Conservation (phyloP, 1,284 basidiomycete genomes). For the Trametes sp. region DNA sequence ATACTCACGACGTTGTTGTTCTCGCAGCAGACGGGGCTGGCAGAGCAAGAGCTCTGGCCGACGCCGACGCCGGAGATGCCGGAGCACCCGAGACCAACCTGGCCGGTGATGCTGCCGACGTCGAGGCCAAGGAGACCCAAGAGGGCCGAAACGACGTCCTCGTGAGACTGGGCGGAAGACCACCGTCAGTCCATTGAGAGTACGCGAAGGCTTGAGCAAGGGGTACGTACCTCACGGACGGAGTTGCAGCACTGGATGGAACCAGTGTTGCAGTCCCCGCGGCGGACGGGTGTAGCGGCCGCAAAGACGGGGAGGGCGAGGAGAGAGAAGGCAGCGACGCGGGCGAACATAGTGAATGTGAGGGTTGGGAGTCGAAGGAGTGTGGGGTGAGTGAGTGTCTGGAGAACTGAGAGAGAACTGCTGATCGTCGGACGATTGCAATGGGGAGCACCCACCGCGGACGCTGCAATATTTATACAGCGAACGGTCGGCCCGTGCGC, state of each 20-base stretch:
- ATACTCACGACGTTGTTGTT: conserved; percentile 44
- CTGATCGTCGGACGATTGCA: conserved; percentile 26
- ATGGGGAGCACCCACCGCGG: conserved; percentile 12
- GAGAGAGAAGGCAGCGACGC: conserved; percentile 30
- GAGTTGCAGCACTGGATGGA: conserved; percentile 43
- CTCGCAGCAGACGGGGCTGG: conserved; percentile 44
- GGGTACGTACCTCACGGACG: conserved; percentile 28
- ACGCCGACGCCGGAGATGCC: conserved; percentile 35
- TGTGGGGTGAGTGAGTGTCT: conserved; percentile 24
- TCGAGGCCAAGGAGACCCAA: conserved; percentile 28
- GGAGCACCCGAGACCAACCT: conserved; percentile 36
- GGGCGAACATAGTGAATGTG: conserved; percentile 32
- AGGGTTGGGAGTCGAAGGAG: conserved; percentile 27
- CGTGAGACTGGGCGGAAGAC: conserved; percentile 21
- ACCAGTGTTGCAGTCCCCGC: conserved; percentile 38
- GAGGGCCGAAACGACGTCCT: conserved; percentile 27
- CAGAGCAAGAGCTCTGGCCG: conserved; percentile 38
- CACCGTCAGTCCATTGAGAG: too few relatives aligned
- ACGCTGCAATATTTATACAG: conserved; percentile 21
- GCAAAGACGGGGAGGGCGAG: conserved; percentile 38
- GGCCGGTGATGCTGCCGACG: conserved; percentile 17
- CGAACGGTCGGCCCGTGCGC: conserved; percentile 13
- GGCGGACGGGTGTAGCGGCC: conserved; percentile 36
- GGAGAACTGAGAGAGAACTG: conserved; percentile 16
- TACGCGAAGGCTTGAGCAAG: not conserved